Percentiles rank a stretch among this genome's conserved stretches.
phyloP scores from a whole-genome alignment of 306 rosid species.

The Vigna trinervia region DNA sequence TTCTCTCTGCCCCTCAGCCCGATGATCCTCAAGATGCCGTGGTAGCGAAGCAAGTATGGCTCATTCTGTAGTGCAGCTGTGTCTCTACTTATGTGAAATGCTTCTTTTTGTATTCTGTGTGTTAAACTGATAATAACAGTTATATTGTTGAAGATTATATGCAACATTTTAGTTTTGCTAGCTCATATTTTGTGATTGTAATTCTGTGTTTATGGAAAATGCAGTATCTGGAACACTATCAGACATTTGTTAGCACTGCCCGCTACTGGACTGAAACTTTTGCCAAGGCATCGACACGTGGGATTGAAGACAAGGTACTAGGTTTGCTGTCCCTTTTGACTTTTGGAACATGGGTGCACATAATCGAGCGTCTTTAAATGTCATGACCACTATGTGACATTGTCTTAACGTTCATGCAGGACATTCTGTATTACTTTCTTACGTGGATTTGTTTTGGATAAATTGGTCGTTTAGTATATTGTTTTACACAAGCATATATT shows the following conservation, averaged over 20 bases:
- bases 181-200: constrained; percentile 23
- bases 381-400: background rate
- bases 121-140: constrained; percentile 7
- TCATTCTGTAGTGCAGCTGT: constrained; percentile 13
- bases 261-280: constrained; percentile 96
- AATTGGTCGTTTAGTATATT: background rate
- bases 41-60: constrained; percentile 88
- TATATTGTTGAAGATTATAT: constrained; percentile 6
- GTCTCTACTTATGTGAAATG: constrained; percentile 6
- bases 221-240: constrained; percentile 86
- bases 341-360: constrained; percentile 25
- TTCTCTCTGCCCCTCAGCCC: constrained; percentile 96
- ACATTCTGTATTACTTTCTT: constrained; percentile 23
- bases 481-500: constrained; percentile 15
- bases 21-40: constrained; percentile 99
- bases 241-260: constrained; percentile 89
- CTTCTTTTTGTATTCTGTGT: constrained; percentile 20
- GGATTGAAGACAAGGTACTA: constrained; percentile 85
- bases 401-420: background rate
- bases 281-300: constrained; percentile 82
- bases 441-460: constrained; percentile 3
- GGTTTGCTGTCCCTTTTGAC: constrained; percentile 13
- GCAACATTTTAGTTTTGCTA: background rate
- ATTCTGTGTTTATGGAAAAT: constrained; percentile 36
- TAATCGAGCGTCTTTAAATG: constrained; percentile 30